Evolutionary conservation across 2,329 filamentous ascomycete genomes (phyloP).

Genomic region (Stagonosporopsis vannaccii): DNA sequence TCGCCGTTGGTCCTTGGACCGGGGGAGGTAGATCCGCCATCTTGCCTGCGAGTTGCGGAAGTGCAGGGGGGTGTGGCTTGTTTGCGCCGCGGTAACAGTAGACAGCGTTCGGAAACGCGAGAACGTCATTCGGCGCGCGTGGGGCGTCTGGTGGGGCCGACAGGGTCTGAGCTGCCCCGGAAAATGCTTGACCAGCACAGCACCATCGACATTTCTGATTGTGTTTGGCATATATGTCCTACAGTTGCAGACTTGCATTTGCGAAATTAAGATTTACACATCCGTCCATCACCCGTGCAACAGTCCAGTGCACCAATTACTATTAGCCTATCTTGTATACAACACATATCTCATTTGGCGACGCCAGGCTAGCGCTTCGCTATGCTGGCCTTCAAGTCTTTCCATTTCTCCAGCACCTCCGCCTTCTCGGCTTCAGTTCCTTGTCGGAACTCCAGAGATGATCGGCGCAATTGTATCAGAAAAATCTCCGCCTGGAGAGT

Average conservation of each 20-base stretch:
- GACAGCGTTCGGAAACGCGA: slow-evolving; percentile 18
- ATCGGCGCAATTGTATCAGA: slow-evolving; percentile 20
- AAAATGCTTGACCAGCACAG: not conserved
- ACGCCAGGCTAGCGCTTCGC: not conserved
- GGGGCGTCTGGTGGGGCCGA: slow-evolving; percentile 10
- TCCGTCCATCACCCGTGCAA: too few relatives aligned
- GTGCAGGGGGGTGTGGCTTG: not conserved
- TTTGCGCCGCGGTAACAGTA: slow-evolving; percentile 9
- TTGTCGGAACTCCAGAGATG: not conserved
- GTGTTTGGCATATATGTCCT: not conserved
- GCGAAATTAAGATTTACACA: too few relatives aligned
- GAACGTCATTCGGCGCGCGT: slow-evolving; percentile 3
- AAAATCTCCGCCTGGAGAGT: slow-evolving; percentile 22
- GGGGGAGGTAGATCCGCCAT: slow-evolving; percentile 51
- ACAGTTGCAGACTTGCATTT: not conserved
- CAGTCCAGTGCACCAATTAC: not conserved
- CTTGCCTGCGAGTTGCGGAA: not conserved
- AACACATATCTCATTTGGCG: too few relatives aligned
- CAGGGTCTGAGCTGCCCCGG: not conserved
- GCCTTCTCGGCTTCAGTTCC: slow-evolving; percentile 6
- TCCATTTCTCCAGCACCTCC: slow-evolving; percentile 12
- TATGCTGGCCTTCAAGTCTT: slow-evolving; percentile 3
- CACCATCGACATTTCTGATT: too few relatives aligned
- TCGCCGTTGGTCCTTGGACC: slow-evolving; percentile 52
- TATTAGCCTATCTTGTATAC: not conserved